Base-by-base conservation (phyloP, 2,329 filamentous ascomycete genomes). In the Zasmidium cellare region DNA sequence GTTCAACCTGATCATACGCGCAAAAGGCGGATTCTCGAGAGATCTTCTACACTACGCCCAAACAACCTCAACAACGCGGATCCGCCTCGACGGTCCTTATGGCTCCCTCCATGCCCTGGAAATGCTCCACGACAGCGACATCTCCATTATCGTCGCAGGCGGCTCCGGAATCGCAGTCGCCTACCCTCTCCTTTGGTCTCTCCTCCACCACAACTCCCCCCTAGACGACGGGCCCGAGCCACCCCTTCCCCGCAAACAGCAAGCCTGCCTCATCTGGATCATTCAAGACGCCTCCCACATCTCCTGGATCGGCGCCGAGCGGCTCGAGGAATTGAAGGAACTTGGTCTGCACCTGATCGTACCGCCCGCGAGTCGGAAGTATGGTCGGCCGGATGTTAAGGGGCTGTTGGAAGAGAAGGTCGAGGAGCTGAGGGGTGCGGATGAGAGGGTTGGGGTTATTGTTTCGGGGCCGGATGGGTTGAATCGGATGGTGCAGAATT, bases 81-180 rank as follows among this genome's bases (percentile, higher is more conserved):
- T 87, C 22, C 77, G 81, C 6, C 70, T 88, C n/a, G 85, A 89
- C 62, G 86, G 86, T 0, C 86, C 86, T 0, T 88, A 89, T 64
- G 86, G 86, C 41, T 85, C 82, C 9, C 74, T 76, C 0, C 80
- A 83, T 62, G 82, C 84, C 0, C 73, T 85, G 16, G 72, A 80
- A 18, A 77, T 84, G 67, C 75, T 88, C 1, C 75, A 77, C 7
- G 72, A 75, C 14, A 76, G 79, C 16, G 74, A 80, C 41, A 76
- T 79, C 0, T 77, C 80, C 0, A 70, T 88, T 3, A 69, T 88
- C 11, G 75, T 89, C 9, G 85, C 85, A 1, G 85, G 86, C 2
- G 86, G 86, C 0, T 85, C 82, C 24, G 86, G 86, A 3, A 86
- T 88, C 46, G 86, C 85, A 1, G 85, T 88, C 22, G 80, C 81